phyloP scores from a whole-genome alignment of 2,329 filamentous ascomycete species.

The Pyrenophora graminea region DNA sequence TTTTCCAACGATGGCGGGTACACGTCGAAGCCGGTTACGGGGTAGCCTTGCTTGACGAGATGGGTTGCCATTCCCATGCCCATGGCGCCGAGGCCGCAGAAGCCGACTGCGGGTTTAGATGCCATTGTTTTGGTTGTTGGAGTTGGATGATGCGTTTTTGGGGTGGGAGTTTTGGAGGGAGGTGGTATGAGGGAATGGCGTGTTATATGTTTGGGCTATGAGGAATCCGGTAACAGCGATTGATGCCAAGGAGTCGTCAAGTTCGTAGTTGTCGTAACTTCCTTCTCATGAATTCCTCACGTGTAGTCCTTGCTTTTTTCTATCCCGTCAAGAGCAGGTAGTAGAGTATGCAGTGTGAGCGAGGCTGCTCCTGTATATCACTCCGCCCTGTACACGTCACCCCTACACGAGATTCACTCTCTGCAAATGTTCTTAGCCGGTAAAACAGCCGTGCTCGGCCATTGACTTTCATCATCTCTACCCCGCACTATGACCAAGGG shows the following conservation, averaged over 20 bases:
- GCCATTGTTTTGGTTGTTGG: constrained; percentile 26
- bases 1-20: constrained; percentile 68
- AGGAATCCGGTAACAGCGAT: neutral
- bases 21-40: constrained; percentile 73
- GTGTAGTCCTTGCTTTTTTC: too few species aligned
- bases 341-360: too few species aligned
- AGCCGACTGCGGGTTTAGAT: constrained; percentile 59
- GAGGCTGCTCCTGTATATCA: neutral
- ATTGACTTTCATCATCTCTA: constrained; percentile 20
- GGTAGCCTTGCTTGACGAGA: constrained; percentile 68
- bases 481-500: constrained; percentile 26
- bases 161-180: neutral
- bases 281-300: too few species aligned
- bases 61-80: constrained; percentile 81
- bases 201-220: neutral
- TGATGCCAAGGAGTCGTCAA: neutral
- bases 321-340: too few species aligned
- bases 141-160: neutral
- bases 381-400: constrained; percentile 10
- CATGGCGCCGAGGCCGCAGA: constrained; percentile 80
- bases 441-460: constrained; percentile 18
- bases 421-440: constrained; percentile 11
- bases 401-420: neutral
- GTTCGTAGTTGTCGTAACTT: too few species aligned
- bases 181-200: neutral